Evolutionary conservation across 2,329 filamentous ascomycete genomes (phyloP).

Genomic region (Graphiopsis chlorocephala): DNA sequence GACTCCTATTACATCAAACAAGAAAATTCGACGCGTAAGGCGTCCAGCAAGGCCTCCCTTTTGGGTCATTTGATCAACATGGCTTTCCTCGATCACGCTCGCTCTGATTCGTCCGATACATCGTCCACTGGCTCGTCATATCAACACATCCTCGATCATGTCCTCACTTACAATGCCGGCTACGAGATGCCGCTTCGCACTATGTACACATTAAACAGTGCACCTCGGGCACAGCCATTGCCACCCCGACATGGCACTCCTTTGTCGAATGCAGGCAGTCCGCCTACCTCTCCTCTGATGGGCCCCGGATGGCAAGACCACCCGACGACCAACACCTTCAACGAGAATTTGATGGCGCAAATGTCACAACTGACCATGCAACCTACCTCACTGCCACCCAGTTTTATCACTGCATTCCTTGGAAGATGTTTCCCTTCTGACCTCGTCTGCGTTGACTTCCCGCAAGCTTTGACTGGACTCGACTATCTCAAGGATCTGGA

Average conservation of each 20-base stretch:
- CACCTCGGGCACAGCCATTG: conserved; percentile 46
- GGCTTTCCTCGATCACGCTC: conserved; percentile 21
- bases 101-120: conserved; percentile 27
- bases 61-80: background rate
- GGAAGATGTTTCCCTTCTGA: conserved; percentile 57
- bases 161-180: conserved; percentile 59
- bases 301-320: conserved; percentile 27
- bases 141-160: conserved; percentile 54
- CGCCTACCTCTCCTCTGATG: conserved; percentile 37
- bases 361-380: conserved; percentile 59
- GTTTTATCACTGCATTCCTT: conserved; percentile 62
- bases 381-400: conserved; percentile 60
- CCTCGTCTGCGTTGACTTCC: conserved; percentile 60
- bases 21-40: background rate
- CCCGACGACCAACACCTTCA: conserved; percentile 45
- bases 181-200: conserved; percentile 66
- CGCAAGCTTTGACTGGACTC: conserved; percentile 62
- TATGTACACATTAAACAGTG: conserved; percentile 66
- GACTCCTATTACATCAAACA: background rate
- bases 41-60: conserved; percentile 1
- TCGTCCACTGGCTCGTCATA: conserved; percentile 44
- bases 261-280: conserved; percentile 34
- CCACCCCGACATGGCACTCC: conserved; percentile 30
- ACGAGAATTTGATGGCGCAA: conserved; percentile 52
- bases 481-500: conserved; percentile 66